Base-by-base conservation (phyloP, 208 protist species). In the Crithidia thermophila region DNA sequence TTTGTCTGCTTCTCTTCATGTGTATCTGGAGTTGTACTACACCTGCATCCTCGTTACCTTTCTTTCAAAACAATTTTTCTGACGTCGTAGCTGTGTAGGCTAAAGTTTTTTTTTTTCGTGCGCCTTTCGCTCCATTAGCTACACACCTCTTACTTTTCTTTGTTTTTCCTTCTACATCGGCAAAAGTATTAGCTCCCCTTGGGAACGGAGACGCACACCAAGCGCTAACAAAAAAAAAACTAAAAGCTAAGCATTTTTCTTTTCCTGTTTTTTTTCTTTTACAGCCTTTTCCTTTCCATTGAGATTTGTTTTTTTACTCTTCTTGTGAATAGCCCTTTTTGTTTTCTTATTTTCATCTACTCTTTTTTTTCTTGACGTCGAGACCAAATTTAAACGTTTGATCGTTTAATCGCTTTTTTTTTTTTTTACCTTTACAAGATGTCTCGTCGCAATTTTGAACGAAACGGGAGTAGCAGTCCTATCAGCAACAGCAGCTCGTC, bases 221-320 rank as follows among this genome's bases (percentile, higher is more conserved):
- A 40, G 13, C 36, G 9, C 9, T 40, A 16, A 16, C 9, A 40
- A 13, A 40, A 40, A 13, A 16, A 6, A 6, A 40, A 16, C 36
- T 40, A 40, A 40, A 40, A 13, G 36, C 13, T 46, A 6, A 20
- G 18, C 40, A 21, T n/a, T 46, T 46, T n/a, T 46, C 20, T 20
- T 18, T 46, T 20, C 18, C 16, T 46, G n/a, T 46, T 46, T n/a
- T 46, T 46, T 6, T 20, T 46, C 7, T 46, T 20, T 46, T 46
- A 21, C 20, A 21, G 9, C 18, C 20, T 18, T 46, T 40, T 40
- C 9, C 1, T 46, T 21, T 13, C 40, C 20, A 9, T 13, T 46
- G 40, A 21, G 13, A 46, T 43, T 45, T 53, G 6, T 59, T 55
- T 75, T 68, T 75, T 50, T 51, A 36, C 21, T 43, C 37, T 67